Percentiles rank a stretch among this genome's conserved stretches.
These are phyloP conservation scores for Simplicillium sp. DNA, from an alignment of 2,329 filamentous ascomycete genomes.

Conservation along the genomic window DNA sequence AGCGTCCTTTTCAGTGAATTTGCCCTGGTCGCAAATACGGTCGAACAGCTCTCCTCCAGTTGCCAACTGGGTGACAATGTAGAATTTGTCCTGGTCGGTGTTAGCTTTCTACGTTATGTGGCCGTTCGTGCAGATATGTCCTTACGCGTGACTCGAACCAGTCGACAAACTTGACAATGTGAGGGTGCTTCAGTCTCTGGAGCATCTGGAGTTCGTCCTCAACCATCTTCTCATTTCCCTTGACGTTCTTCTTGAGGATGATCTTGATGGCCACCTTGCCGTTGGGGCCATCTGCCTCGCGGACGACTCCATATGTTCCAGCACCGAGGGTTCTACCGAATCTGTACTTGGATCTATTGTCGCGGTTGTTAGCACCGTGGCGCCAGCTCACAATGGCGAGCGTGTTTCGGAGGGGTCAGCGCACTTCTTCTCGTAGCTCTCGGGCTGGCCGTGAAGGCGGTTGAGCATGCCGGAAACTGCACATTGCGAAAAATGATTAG, in stretches of 20 bases:
- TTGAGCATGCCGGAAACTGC: constrained; percentile 84
- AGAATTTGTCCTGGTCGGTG: constrained; percentile 80
- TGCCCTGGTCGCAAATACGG: constrained; percentile 94
- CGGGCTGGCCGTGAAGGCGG: constrained; percentile 91
- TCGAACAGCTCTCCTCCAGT: constrained; percentile 96
- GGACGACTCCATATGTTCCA: constrained; percentile 95
- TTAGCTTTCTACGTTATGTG: background rate
- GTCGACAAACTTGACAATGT: constrained; percentile 95
- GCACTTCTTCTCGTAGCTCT: constrained; percentile 98
- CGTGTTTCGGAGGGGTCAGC: constrained; percentile 3
- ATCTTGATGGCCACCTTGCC: constrained; percentile 96
- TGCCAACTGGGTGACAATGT: constrained; percentile 94
- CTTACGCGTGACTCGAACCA: constrained; percentile 97
- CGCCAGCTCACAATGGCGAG: background rate
- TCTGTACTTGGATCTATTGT: constrained; percentile 66
- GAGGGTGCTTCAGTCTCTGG: constrained; percentile 80
- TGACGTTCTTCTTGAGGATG: constrained; percentile 98
- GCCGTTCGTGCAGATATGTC: constrained; percentile 3
- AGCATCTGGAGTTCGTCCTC: constrained; percentile 95
- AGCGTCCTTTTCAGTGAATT: constrained; percentile 97
- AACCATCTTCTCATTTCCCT: constrained; percentile 97
- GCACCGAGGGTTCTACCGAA: constrained; percentile 92
- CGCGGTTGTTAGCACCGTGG: constrained; percentile 7
- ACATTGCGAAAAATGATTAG: no score
- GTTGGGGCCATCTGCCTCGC: constrained; percentile 77